A percentile compares a stretch with the other conserved stretches of the same genome.
phyloP scores from a whole-genome alignment of 495 filamentous ascomycete species.

The Terfezia claveryi region DNA sequence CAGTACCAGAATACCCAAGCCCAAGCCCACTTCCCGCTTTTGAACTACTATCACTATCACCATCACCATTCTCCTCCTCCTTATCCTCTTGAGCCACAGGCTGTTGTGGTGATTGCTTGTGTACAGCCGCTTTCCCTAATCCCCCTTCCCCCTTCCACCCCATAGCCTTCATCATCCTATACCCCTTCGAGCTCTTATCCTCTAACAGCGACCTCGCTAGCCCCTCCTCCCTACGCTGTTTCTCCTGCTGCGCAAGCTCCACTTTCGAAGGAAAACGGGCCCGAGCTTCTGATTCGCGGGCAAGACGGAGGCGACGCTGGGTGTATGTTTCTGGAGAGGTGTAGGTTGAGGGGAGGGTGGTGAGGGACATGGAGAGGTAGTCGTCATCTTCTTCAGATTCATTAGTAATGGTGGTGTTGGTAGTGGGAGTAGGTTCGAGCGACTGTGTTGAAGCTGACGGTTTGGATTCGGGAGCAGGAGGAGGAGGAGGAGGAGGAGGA shows the following conservation, averaged over 20 bases:
- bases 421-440: not conserved
- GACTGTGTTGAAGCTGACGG: not conserved
- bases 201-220: constrained; percentile 46
- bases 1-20: not conserved
- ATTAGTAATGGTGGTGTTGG: not conserved
- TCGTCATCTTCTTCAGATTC: constrained; percentile 34
- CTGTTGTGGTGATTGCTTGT: constrained; percentile 7
- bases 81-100: constrained; percentile 1
- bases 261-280: constrained; percentile 54
- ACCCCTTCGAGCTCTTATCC: constrained; percentile 44
- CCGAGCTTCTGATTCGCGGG: constrained; percentile 16
- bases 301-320: constrained; percentile 24
- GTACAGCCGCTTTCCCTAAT: constrained; percentile 33
- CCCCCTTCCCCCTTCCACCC: constrained; percentile 57
- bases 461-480: constrained; percentile 1
- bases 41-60: constrained; percentile 1
- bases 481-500: not conserved
- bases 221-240: constrained; percentile 47
- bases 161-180: constrained; percentile 91
- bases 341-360: not conserved
- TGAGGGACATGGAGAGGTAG: constrained; percentile 45
- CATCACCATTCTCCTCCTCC: constrained; percentile 1
- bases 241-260: constrained; percentile 50
- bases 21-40: not conserved
- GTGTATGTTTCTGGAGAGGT: not conserved